These are phyloP conservation scores for Euptelea pleiosperma DNA, from an alignment of 164 flowering plant species.

Conservation along the genomic window DNA sequence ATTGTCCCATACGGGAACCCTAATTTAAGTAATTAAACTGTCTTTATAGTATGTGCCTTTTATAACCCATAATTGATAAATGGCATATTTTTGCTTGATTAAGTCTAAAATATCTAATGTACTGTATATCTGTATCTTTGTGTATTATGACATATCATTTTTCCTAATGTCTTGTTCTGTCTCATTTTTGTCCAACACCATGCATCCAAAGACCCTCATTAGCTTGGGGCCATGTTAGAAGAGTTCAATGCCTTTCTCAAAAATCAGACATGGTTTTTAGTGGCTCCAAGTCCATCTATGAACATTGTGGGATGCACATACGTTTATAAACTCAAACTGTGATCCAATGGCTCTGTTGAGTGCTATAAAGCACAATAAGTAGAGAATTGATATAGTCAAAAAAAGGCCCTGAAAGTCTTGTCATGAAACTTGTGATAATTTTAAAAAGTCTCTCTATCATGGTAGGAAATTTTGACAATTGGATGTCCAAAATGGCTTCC, in stretches of 20 bases:
- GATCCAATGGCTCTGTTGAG: background rate
- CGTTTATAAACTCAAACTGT: background rate
- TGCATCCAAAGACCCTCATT: background rate
- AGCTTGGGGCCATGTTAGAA: background rate
- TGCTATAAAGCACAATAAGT: background rate
- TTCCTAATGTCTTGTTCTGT: too few species aligned
- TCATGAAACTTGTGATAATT: background rate
- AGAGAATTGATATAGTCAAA: background rate
- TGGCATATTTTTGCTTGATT: too few species aligned
- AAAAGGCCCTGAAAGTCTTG: too few species aligned
- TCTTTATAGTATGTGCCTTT: too few species aligned
- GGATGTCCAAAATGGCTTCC: background rate
- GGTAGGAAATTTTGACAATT: background rate
- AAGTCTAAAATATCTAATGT: too few species aligned
- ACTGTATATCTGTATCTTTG: too few species aligned
- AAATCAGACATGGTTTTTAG: background rate
- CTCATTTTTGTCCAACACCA: too few species aligned
- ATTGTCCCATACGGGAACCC: too few species aligned
- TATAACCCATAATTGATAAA: too few species aligned
- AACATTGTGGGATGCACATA: background rate
- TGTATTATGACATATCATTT: too few species aligned
- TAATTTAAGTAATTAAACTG: too few species aligned
- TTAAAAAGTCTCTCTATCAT: background rate
- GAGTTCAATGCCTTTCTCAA: background rate
- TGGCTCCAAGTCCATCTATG: background rate